Base-by-base conservation (phyloP, 441 rosid genomes). In the Adansonia madagascariensis region DNA sequence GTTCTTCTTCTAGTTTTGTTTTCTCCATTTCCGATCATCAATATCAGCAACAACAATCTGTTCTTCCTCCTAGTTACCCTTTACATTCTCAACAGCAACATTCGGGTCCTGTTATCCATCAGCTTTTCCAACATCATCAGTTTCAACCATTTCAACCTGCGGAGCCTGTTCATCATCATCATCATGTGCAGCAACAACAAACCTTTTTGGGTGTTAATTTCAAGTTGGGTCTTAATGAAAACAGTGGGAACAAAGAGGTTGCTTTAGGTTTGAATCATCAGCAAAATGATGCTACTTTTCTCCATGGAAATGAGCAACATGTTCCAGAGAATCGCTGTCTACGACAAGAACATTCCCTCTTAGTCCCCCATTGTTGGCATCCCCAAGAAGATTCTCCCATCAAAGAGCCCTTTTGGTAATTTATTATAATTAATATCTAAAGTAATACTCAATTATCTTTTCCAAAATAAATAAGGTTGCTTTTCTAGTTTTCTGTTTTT, bases 331-430 rank as follows among this genome's bases (percentile, higher is more conserved):
- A 31, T 62, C 18, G 67, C 18, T 18, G 18, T 8, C 67, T 17
- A 2, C 50, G 44, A 14, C 83, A 57, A 18, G 12, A 74, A 6
- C 78, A 50, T 53, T 79, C 85, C 35, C 18, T 71, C 15, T 63
- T 59, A 43, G 35, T 77, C 46, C 80, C 82, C 35, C 83, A 61
- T 46, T 71, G 43, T 77, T 85, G 81, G 87, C 72, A 80, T 77
- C 79, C 85, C 71, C 84, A 67, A 60, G 79, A 81, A 76, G 81
- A 85, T 79, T 79, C 83, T 47, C 20, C 79, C 56, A 52, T 79
- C 47, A 84, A 80, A 61, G 75, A 84, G 74, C 78, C 84, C 66
- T 79, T 85, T 79, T 80, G 91, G 91, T 88, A 85, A 78, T 70
- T 76, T 18, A 7, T 46, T 77, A 41, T 41, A 61, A 17, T 18